Base-by-base conservation (phyloP, 2,329 filamentous ascomycete species). In the Akanthomyces dipterigenus region DNA sequence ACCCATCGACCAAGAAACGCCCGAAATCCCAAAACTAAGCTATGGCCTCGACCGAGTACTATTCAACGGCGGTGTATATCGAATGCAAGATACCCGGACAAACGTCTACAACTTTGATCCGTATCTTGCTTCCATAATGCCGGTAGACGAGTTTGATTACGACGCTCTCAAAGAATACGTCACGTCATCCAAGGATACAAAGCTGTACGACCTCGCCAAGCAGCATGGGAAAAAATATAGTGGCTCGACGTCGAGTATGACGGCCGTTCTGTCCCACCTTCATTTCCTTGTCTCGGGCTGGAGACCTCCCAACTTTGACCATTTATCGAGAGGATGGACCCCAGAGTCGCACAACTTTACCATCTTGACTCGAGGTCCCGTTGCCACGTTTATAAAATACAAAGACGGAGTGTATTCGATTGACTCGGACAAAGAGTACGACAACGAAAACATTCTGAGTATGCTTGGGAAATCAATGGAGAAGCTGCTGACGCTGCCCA, bases 171-270 rank as follows among this genome's bases (percentile, higher is more conserved):
- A 90, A 72, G 82, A 87, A 64, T 99, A 96, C 73, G 86, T 96
- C 65, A 97, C 93, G 0, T 97, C 95, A 0, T 98, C 93, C 11
- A 87, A 90, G 71, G 95, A 99, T 70, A 74, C 77, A 6, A 85
- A 81, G 5, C 80, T 99, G 14, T 82, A 88, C n/a, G 72, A 80
- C 1, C 83, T 95, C 46, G 90, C 91, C 2, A 78, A 80, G 55
- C 74, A 85, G 59, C 75, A 89, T 63, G 76, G 80, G 14, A 91
- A 87, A 72, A 96, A 89, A 70, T 99, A 96, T 70, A 88, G 92
- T 12, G 95, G 95, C 11, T 99, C 95, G 14, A 98, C 95, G 0
- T 99, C 95, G 1, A 98, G 93, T 75, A 96, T 97, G 92, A 96
- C 93, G 1, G 80, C 87, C 2, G 86, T 90, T 55, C 80, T 99